phyloP scores from a whole-genome alignment of 2,329 filamentous ascomycete species.

The Dactylellina cionopaga region DNA sequence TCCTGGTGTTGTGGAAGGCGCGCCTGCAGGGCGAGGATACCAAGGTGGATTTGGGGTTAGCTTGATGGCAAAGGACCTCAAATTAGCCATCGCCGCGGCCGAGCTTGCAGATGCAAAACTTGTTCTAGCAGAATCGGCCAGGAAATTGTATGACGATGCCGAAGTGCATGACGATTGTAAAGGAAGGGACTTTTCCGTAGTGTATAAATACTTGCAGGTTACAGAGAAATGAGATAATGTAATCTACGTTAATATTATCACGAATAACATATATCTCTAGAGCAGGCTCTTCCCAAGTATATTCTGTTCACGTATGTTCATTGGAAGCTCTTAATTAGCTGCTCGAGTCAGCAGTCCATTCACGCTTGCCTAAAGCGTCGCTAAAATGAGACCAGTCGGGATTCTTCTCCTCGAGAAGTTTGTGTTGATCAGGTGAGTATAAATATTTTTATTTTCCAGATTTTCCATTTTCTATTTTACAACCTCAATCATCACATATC shows the following conservation, averaged over 20 bases:
- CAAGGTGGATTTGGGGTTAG: conserved; percentile 78
- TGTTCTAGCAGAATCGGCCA: conserved; percentile 72
- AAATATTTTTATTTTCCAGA: no score
- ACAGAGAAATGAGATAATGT: conserved; percentile 60
- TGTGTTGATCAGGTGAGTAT: no score
- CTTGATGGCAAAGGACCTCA: conserved; percentile 83
- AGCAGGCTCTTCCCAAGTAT: no score
- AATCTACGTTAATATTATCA: background rate
- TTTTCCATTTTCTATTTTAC: no score
- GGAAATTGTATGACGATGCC: conserved; percentile 74
- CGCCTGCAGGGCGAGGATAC: conserved; percentile 75
- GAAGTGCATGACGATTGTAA: conserved; percentile 71
- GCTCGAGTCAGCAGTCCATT: no score
- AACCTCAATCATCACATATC: background rate
- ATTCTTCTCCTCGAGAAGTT: no score
- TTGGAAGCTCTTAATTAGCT: no score
- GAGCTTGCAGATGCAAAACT: conserved; percentile 73
- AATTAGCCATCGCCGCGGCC: conserved; percentile 77
- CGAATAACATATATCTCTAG: no score
- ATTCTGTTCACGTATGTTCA: no score
- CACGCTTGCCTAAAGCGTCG: no score
- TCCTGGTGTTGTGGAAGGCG: conserved; percentile 65
- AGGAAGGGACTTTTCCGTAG: conserved; percentile 81
- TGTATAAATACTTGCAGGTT: conserved; percentile 76
- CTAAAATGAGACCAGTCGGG: no score